These are phyloP conservation scores for Micractinium sp. DNA, from an alignment of 139 green algal genomes.

Conservation along the genomic window DNA sequence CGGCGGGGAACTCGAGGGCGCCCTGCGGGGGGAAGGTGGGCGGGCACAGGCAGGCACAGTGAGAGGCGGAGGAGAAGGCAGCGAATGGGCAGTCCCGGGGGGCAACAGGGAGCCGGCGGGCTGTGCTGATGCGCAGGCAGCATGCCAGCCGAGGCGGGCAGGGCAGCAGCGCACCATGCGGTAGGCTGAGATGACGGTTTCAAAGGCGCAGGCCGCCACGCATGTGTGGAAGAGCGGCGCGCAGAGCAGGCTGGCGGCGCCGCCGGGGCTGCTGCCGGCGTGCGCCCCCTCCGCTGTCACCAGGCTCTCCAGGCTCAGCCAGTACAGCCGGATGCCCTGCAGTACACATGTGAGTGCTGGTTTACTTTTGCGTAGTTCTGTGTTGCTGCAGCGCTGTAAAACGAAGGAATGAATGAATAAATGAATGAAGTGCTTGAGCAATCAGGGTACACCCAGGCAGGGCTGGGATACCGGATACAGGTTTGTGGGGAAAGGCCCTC, in stretches of 20 bases:
- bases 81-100: not conserved
- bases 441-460: too few relatives aligned
- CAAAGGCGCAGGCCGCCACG: constrained; percentile 65
- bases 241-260: constrained; percentile 44
- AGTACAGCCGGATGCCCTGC: constrained; percentile 21
- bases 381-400: too few relatives aligned
- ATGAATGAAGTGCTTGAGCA: not conserved
- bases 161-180: not conserved
- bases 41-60: not conserved
- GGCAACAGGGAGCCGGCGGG: too few relatives aligned
- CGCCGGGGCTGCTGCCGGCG: not conserved
- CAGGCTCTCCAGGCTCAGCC: constrained; percentile 9
- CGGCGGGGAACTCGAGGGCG: constrained; percentile 49
- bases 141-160: too few relatives aligned
- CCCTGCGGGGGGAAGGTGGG: constrained; percentile 34
- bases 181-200: constrained; percentile 61
- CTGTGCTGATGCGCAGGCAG: not conserved
- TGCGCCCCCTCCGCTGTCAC: not conserved
- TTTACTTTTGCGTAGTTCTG: too few relatives aligned
- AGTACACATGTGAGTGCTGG: too few relatives aligned
- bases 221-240: constrained; percentile 62
- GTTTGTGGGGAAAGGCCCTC: too few relatives aligned
- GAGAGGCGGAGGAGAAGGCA: not conserved
- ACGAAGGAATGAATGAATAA: too few relatives aligned
- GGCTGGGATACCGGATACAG: too few relatives aligned